Percentiles rank a stretch among this genome's conserved stretches.
Conservation (phyloP, 2,329 filamentous ascomycete species). For the Phaeosphaeriaceae sp. region DNA sequence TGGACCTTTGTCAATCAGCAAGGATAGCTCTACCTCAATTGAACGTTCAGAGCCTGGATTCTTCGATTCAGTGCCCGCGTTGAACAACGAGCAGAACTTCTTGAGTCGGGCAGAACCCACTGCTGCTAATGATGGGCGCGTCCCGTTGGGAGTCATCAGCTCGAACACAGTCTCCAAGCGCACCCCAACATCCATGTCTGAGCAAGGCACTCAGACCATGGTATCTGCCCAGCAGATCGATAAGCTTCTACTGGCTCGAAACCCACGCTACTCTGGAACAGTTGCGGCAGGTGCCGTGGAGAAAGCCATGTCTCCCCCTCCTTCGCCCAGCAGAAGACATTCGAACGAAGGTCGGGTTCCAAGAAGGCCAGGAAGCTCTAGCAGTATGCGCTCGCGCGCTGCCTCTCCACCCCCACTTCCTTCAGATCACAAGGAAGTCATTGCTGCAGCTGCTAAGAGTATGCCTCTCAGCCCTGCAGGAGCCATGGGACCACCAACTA, state of each 20-base stretch:
- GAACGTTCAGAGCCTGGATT: slow-evolving; percentile 47
- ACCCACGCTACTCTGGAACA: slow-evolving; percentile 34
- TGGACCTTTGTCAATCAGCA: slow-evolving; percentile 11
- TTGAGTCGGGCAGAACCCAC: slow-evolving; percentile 7
- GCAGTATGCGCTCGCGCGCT: slow-evolving; percentile 67
- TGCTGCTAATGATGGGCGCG: slow-evolving; percentile 23
- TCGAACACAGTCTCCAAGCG: slow-evolving; percentile 33
- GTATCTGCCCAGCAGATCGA: slow-evolving; percentile 86
- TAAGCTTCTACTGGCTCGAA: slow-evolving; percentile 70
- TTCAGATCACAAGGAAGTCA: slow-evolving; percentile 80
- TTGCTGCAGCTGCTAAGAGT: slow-evolving; percentile 75
- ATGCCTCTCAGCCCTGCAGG: slow-evolving; percentile 50
- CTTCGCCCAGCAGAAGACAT: slow-evolving; percentile 44
- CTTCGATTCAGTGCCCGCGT: slow-evolving; percentile 55
- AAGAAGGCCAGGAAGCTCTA: slow-evolving; percentile 74
- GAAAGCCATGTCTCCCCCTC: slow-evolving; percentile 40
- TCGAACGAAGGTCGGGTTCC: slow-evolving; percentile 42
- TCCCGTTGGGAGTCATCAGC: slow-evolving; percentile 34
- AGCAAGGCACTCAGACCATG: slow-evolving; percentile 82
- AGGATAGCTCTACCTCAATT: slow-evolving; percentile 6
- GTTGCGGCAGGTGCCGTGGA: slow-evolving; percentile 40
- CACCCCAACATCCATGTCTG: slow-evolving; percentile 57
- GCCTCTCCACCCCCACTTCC: slow-evolving; percentile 76
- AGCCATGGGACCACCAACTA: slow-evolving; percentile 82
- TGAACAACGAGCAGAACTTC: slow-evolving; percentile 48